Evolutionary conservation across 495 filamentous ascomycete species (phyloP).

Genomic region (Annulohypoxylon moriforme): DNA sequence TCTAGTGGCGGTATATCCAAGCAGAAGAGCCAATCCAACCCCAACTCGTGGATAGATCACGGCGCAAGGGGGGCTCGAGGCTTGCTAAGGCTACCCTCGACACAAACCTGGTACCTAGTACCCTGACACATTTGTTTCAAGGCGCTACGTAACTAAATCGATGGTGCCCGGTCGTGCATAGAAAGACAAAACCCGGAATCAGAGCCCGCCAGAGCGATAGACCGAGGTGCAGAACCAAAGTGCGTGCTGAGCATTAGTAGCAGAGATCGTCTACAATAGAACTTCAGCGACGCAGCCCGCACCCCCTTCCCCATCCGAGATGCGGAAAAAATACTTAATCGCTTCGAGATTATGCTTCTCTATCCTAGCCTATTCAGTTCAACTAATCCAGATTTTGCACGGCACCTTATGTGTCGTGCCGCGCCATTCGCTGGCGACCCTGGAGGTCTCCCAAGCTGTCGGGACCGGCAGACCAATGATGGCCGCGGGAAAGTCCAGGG

Average conservation of each 20-base stretch:
- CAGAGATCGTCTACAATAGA: conserved; percentile 31
- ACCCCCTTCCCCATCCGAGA: conserved; percentile 5
- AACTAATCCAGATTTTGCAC: conserved; percentile 24
- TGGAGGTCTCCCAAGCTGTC: conserved; percentile 30
- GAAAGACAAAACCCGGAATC: conserved; percentile 2
- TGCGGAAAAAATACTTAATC: conserved; percentile 8
- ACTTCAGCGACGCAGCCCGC: conserved; percentile 10
- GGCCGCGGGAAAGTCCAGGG: conserved; percentile 16
- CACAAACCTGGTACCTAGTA: conserved; percentile 26
- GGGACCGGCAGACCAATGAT: conserved; percentile 32
- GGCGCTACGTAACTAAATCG: conserved; percentile 33
- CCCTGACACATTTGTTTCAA: conserved; percentile 46
- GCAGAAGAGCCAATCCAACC: conserved; percentile 34
- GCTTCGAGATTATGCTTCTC: conserved; percentile 9
- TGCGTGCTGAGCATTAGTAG: conserved; percentile 28
- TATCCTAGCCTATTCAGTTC: conserved; percentile 6
- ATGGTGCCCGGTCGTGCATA: conserved; percentile 41
- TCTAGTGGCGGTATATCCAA: conserved; percentile 41
- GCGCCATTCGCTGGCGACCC: conserved; percentile 30
- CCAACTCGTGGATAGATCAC: conserved; percentile 29
- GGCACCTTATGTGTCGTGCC: conserved; percentile 23
- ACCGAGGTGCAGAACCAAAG: conserved; percentile 13
- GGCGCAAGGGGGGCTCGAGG: conserved; percentile 47
- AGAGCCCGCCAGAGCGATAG: conserved; percentile 11
- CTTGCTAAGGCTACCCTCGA: conserved; percentile 21